These are phyloP conservation scores for Ogataea zsoltii DNA, from an alignment of 805 yeast genomes.

Conservation along the genomic window DNA sequence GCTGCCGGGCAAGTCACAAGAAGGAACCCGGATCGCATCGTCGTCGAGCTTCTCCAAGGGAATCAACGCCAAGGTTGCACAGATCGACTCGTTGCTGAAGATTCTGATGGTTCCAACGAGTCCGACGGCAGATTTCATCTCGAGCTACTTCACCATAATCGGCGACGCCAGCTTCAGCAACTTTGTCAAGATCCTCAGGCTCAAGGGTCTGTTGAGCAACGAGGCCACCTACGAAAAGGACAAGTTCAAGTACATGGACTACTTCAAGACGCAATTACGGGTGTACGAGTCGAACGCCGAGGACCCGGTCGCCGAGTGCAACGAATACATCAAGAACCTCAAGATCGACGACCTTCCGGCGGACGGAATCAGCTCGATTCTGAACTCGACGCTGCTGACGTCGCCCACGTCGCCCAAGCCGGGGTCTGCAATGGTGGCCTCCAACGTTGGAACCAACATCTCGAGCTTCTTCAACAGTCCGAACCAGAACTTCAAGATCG, in stretches of 20 bases:
- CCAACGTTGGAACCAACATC: slow-evolving; percentile 14
- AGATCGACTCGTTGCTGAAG: slow-evolving; percentile 64
- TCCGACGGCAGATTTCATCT: slow-evolving; percentile 67
- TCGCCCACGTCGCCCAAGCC: slow-evolving; percentile 13
- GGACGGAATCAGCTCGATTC: slow-evolving; percentile 9
- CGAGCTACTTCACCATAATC: slow-evolving; percentile 63
- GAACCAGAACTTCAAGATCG: slow-evolving; percentile 28
- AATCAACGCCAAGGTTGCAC: slow-evolving; percentile 27
- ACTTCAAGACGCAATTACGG: slow-evolving; percentile 39
- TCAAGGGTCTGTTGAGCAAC: slow-evolving; percentile 50
- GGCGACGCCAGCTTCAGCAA: slow-evolving; percentile 65
- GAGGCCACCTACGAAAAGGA: slow-evolving; percentile 37
- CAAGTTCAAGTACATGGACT: slow-evolving; percentile 38
- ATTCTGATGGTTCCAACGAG: slow-evolving; percentile 61
- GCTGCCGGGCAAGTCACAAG: slow-evolving; percentile 48
- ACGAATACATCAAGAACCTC: slow-evolving; percentile 27
- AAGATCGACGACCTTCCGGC: slow-evolving; percentile 24
- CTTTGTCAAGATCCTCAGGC: slow-evolving; percentile 61
- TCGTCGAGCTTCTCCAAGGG: slow-evolving; percentile 28
- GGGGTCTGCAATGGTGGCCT: slow-evolving; percentile 7
- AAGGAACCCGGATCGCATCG: slow-evolving; percentile 31
- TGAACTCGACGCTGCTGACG: slow-evolving; percentile 13
- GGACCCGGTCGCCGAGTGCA: slow-evolving; percentile 33
- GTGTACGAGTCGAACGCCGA: slow-evolving; percentile 33
- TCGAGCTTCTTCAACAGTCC: slow-evolving; percentile 20